A percentile compares a stretch with the other conserved stretches of the same genome.
Evolutionary conservation across 768 basidiomycete genomes (phyloP).

Genomic region (Omphalotus guepiniiformis): DNA sequence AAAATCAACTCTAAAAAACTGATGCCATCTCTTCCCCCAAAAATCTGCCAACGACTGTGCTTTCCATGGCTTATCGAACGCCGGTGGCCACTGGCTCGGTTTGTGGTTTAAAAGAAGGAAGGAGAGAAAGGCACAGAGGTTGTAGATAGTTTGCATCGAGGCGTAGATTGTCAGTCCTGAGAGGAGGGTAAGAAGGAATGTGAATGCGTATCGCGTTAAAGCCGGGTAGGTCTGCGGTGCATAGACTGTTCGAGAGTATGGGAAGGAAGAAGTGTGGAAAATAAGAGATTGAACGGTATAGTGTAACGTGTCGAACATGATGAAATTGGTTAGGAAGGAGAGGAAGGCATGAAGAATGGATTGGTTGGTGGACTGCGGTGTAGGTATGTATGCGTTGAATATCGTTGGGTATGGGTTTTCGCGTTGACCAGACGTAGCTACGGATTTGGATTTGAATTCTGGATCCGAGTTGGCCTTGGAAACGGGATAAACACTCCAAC

Average conservation of each 20-base stretch:
- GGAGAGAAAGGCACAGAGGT: conserved; percentile 37
- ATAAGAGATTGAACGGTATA: conserved; percentile 42
- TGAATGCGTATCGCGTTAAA: conserved; percentile 35
- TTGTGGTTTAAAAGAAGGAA: conserved; percentile 44
- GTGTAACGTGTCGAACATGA: conserved; percentile 42
- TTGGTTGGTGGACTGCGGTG: conserved; percentile 27
- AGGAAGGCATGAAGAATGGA: conserved; percentile 35
- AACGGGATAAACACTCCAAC: conserved; percentile 59
- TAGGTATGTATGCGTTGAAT: conserved; percentile 37
- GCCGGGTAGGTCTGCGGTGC: conserved; percentile 29
- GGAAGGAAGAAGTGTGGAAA: conserved; percentile 39
- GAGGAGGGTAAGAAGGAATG: conserved; percentile 38
- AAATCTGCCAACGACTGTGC: conserved; percentile 57
- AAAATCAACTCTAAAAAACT: conserved; percentile 57
- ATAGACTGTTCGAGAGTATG: no score
- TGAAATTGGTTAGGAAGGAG: conserved; percentile 26
- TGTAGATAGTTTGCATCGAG: conserved; percentile 40
- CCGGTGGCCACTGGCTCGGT: conserved; percentile 57
- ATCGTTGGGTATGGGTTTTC: no score
- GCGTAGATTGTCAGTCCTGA: conserved; percentile 42
- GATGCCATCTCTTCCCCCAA: conserved; percentile 69
- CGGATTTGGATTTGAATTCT: no score
- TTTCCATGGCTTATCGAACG: conserved; percentile 54
- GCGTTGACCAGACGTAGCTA: background rate
- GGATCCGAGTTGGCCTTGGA: no score